Evolutionary conservation across 768 basidiomycete genomes (phyloP).

Genomic region (Psilocybe subaeruginosa): DNA sequence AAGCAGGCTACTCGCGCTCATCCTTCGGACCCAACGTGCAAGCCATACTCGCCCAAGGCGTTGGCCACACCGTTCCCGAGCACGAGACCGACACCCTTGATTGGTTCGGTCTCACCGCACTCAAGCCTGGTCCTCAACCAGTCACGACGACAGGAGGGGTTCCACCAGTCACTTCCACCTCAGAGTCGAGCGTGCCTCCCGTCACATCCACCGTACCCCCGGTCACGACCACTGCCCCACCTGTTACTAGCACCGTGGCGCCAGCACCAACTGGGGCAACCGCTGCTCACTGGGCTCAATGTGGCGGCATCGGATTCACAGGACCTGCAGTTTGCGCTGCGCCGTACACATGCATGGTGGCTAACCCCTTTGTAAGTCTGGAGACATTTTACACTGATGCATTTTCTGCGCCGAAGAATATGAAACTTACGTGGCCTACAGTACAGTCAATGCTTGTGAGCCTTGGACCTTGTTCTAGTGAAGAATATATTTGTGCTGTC

Average conservation of each 20-base stretch:
- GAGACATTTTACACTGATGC: too few relatives aligned
- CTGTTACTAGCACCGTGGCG: too few relatives aligned
- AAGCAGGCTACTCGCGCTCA: conserved; percentile 47
- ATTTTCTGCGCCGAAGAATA: neutral
- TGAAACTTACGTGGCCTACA: neutral
- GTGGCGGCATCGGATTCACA: neutral
- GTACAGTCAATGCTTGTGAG: neutral
- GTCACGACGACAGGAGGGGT: neutral
- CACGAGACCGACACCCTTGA: conserved; percentile 48
- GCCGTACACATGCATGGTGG: neutral
- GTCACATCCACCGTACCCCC: neutral
- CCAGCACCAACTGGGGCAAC: neutral
- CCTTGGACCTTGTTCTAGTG: too few relatives aligned
- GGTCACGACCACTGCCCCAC: too few relatives aligned
- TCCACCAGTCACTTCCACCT: neutral
- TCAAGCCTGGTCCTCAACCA: conserved; percentile 15
- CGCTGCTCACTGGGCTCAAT: neutral
- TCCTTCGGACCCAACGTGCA: conserved; percentile 53
- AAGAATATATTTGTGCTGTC: too few relatives aligned
- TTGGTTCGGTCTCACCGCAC: conserved; percentile 47
- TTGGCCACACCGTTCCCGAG: conserved; percentile 56
- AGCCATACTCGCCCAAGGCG: conserved; percentile 48
- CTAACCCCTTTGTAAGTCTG: neutral
- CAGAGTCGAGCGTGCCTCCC: neutral
- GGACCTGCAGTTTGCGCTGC: neutral